Evolutionary conservation across 306 rosid genomes (phyloP).

Genomic region (Acacia acuminata): DNA sequence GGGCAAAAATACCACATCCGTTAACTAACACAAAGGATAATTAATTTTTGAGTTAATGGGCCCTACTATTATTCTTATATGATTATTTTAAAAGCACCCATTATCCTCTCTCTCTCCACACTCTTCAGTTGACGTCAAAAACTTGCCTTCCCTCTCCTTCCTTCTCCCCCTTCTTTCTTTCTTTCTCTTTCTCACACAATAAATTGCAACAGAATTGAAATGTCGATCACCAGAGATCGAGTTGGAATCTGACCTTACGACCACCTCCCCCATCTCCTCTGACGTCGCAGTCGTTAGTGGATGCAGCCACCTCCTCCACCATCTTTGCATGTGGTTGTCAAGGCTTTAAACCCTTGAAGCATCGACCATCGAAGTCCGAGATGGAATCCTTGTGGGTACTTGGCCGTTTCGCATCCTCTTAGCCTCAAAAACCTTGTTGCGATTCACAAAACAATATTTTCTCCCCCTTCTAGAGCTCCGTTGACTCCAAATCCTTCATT

Average conservation of each 20-base stretch:
- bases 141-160: too few relatives aligned
- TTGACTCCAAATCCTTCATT: neutral
- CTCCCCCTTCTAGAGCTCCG: neutral
- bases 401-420: neutral
- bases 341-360: constrained; percentile 31
- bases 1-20: too few relatives aligned
- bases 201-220: too few relatives aligned
- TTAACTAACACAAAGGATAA: too few relatives aligned
- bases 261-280: neutral
- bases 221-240: too few relatives aligned
- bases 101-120: too few relatives aligned
- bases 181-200: constrained; percentile 12
- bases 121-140: too few relatives aligned
- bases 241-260: too few relatives aligned
- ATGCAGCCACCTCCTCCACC: constrained; percentile 5
- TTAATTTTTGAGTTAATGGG: too few relatives aligned
- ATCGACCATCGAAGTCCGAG: neutral
- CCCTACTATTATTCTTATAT: too few relatives aligned
- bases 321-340: neutral
- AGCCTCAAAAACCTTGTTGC: neutral
- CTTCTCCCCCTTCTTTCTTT: neutral
- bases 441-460: neutral
- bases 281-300: neutral
- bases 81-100: too few relatives aligned
- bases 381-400: neutral